These are phyloP conservation scores for Gomphus bonarii DNA, from an alignment of 1,284 basidiomycete species.

Conservation along the genomic window DNA sequence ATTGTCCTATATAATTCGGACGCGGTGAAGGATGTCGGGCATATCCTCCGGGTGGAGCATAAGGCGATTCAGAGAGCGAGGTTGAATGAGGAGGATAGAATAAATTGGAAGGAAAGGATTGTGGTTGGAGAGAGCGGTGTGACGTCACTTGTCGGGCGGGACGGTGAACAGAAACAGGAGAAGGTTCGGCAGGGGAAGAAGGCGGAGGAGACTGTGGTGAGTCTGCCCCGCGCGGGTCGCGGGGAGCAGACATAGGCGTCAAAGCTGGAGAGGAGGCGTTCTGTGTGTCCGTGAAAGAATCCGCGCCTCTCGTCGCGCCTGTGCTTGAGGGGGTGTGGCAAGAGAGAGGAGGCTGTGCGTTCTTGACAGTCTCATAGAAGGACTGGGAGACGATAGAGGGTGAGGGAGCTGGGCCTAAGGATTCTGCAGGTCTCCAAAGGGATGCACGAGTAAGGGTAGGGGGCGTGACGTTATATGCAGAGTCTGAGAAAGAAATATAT, in stretches of 20 bases:
- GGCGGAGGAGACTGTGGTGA: background rate
- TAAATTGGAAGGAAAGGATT: background rate
- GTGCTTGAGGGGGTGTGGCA: slow-evolving; percentile 3
- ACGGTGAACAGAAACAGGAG: background rate
- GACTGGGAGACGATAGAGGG: background rate
- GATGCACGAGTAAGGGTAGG: background rate
- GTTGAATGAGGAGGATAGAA: slow-evolving; percentile 6
- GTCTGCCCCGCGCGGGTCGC: background rate
- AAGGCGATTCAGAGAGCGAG: slow-evolving; percentile 12
- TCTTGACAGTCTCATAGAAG: slow-evolving; percentile 10
- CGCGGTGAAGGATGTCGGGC: slow-evolving; percentile 22
- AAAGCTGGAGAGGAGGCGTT: background rate
- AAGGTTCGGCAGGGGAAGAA: background rate
- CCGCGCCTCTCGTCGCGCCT: slow-evolving; percentile 2
- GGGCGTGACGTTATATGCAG: background rate
- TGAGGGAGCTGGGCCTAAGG: background rate
- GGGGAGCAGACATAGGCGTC: slow-evolving; percentile 7
- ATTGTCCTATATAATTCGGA: slow-evolving; percentile 32
- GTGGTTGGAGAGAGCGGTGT: slow-evolving; percentile 1
- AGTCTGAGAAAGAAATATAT: background rate
- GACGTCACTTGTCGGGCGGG: background rate
- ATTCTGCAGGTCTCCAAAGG: background rate
- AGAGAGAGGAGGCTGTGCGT: background rate
- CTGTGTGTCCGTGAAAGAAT: background rate
- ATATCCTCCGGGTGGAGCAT: slow-evolving; percentile 15